Base-by-base conservation (phyloP, 2,329 filamentous ascomycete genomes). In the Talaromyces sp. region DNA sequence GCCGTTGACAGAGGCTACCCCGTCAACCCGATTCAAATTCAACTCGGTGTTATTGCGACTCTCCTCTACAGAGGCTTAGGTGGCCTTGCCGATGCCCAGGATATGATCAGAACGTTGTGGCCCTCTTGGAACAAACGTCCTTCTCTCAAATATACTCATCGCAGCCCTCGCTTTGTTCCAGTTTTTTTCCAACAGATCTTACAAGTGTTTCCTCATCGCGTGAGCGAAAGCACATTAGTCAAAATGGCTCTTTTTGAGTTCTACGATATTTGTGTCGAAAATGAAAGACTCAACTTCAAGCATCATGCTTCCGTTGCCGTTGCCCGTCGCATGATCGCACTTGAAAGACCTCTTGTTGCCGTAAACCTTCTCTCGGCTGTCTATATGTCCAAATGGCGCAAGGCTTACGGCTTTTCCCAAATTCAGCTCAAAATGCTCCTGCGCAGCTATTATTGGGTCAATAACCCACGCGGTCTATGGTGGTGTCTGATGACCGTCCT, bases 401-500 rank as follows among this genome's bases (percentile, higher is more conserved):
- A 62, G 2, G 54, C 61, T 17, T 53, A 63, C 13, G 62, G 64
- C 0, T 75, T 75, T 48, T 67, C 73, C 43, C 67, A 66, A n/a
- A 64, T 70, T 7, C 69, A 65, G 44, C 63, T 75, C 59, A 72
- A 74, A 52, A 67, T 75, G 56, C 64, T 75, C 40, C 37, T 72
- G 14, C 71, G 73, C 17, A 70, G 67, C 7, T 74, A 69, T 39
- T 63, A 68, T 1, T 49, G 51, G 2, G 48, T 55, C 4, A 60
- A 64, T 4, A 66, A 73, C 29, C 48, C 70, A 7, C 61, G 65
- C n/a, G 74, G 73, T 2, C 56, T 75, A 2, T 71, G 72, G 44
- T 76, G 74, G 74, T 74, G 71, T 44, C 65, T 75, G 36, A 47
- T 74, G 47, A 70, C 71, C 2, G 69, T 64, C n/a, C 59, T 75